These are phyloP conservation scores for Xerocomus spinulosus DNA, from an alignment of 768 basidiomycete species.

Conservation along the genomic window DNA sequence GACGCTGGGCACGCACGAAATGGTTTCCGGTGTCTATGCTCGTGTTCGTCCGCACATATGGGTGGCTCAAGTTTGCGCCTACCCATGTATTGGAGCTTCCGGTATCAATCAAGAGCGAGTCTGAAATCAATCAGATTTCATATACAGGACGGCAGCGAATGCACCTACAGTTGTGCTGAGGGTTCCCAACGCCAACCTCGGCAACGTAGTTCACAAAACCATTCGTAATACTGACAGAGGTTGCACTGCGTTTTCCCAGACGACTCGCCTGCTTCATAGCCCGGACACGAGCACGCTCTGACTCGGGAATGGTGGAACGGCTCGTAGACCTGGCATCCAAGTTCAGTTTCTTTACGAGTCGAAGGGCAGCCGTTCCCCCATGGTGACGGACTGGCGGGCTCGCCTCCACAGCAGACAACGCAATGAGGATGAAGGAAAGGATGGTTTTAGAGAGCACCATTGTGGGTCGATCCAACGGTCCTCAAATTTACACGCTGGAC, in stretches of 20 bases:
- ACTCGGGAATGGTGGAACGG: conserved; percentile 5
- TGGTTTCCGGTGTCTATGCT: conserved; percentile 13
- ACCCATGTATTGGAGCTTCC: conserved; percentile 30
- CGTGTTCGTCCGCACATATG: conserved; percentile 10
- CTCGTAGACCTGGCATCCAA: background rate
- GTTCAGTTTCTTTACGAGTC: background rate
- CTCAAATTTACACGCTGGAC: background rate
- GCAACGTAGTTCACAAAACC: conserved; percentile 23
- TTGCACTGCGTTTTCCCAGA: conserved; percentile 4
- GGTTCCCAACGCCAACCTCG: conserved; percentile 25
- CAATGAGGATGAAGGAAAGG: background rate
- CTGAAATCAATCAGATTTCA: conserved; percentile 8
- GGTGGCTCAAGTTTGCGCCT: conserved; percentile 9
- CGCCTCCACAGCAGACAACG: background rate
- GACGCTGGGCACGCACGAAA: background rate
- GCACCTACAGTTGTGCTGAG: conserved; percentile 23
- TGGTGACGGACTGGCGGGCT: background rate
- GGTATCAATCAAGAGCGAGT: conserved; percentile 26
- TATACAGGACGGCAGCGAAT: too few relatives aligned
- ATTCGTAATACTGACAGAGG: conserved; percentile 16
- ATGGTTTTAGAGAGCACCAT: background rate
- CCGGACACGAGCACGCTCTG: conserved; percentile 18
- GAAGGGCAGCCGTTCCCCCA: background rate
- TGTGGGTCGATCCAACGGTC: background rate
- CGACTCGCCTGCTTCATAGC: conserved; percentile 1